phyloP scores from a whole-genome alignment of 805 yeast species.

The Nakazawaea molendinolei region DNA sequence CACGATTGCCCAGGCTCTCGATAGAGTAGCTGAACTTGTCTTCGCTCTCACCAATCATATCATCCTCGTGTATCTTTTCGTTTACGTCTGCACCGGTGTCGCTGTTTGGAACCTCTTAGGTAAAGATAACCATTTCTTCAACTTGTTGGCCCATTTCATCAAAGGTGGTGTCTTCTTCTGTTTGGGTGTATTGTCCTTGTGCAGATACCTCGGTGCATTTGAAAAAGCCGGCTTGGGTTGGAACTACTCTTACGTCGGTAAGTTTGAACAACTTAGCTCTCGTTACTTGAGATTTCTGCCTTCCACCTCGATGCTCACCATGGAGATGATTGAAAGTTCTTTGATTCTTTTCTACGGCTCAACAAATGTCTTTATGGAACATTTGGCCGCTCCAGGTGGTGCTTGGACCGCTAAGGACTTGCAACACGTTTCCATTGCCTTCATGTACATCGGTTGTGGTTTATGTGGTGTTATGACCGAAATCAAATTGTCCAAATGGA shows the following conservation, averaged over 20 bases:
- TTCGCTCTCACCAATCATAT: slow-evolving; percentile 58
- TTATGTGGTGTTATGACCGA: slow-evolving; percentile 85
- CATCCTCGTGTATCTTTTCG: slow-evolving; percentile 50
- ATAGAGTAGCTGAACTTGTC: slow-evolving; percentile 27
- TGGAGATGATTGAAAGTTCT: slow-evolving; percentile 80
- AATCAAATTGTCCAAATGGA: slow-evolving; percentile 55
- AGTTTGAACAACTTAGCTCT: slow-evolving; percentile 17
- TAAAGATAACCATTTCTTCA: slow-evolving; percentile 59
- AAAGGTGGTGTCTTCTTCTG: slow-evolving; percentile 87
- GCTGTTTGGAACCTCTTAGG: slow-evolving; percentile 72
- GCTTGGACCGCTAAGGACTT: slow-evolving; percentile 85
- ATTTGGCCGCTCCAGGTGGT: slow-evolving; percentile 71
- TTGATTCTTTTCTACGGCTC: slow-evolving; percentile 83
- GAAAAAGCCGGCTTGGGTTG: slow-evolving; percentile 81
- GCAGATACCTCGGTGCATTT: slow-evolving; percentile 83
- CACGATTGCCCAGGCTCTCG: slow-evolving; percentile 17
- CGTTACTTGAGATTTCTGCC: slow-evolving; percentile 35
- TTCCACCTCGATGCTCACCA: slow-evolving; percentile 45
- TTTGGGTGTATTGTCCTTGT: slow-evolving; percentile 73
- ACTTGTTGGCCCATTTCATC: slow-evolving; percentile 88
- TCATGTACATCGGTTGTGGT: slow-evolving; percentile 88
- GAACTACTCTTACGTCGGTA: slow-evolving; percentile 44
- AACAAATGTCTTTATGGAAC: slow-evolving; percentile 88
- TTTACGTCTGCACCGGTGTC: slow-evolving; percentile 47
- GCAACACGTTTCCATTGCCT: slow-evolving; percentile 88